These are phyloP conservation scores for Salix purpurea DNA, from an alignment of 345 rosid species.

Conservation along the genomic window DNA sequence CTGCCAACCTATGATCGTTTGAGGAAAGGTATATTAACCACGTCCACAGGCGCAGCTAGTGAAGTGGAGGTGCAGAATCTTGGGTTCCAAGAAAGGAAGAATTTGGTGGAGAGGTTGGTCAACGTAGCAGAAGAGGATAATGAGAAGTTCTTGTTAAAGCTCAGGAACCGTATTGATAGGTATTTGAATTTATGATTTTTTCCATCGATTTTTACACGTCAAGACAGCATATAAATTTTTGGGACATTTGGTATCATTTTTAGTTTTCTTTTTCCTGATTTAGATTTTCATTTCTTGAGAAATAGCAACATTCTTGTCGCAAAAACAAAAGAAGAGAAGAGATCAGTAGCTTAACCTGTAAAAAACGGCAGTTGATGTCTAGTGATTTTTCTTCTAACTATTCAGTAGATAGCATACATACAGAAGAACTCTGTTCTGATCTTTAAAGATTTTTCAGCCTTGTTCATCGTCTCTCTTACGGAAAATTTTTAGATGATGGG, in stretches of 20 bases:
- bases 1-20: slow-evolving; percentile 15
- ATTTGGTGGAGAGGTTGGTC: slow-evolving; percentile 32
- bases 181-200: background rate
- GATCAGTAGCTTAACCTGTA: no score
- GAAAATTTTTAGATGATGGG: background rate
- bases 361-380: no score
- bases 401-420: no score
- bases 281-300: no score
- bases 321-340: no score
- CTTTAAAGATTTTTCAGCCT: background rate
- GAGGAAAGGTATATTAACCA: slow-evolving; percentile 8
- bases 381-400: no score
- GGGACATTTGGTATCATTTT: no score
- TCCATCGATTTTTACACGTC: no score
- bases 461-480: background rate
- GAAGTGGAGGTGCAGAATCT: slow-evolving; percentile 14
- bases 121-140: slow-evolving; percentile 40
- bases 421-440: background rate
- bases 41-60: slow-evolving; percentile 3
- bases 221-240: no score
- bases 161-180: slow-evolving; percentile 33
- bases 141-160: slow-evolving; percentile 38
- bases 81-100: slow-evolving; percentile 35
- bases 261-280: no score
- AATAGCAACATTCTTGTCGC: no score